phyloP scores from a whole-genome alignment of 495 filamentous ascomycete species.

The Aspergillus homomorphus region DNA sequence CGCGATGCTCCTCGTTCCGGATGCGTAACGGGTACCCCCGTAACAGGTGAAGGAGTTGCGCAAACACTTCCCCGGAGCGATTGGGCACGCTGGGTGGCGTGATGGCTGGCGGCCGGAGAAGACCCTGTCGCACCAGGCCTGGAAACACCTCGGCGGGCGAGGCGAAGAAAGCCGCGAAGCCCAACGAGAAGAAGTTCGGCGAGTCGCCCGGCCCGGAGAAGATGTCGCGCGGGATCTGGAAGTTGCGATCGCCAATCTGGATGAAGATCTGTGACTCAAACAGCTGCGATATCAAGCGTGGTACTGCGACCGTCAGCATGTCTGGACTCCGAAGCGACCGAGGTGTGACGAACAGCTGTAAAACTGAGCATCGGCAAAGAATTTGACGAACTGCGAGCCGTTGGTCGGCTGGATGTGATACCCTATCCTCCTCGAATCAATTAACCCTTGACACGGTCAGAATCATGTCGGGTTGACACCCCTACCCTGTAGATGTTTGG shows the following conservation, averaged over 20 bases:
- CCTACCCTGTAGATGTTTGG: slow-evolving; percentile 79
- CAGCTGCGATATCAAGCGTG: slow-evolving; percentile 87
- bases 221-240: slow-evolving; percentile 85
- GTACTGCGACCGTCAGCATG: slow-evolving; percentile 51
- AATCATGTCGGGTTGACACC: neutral
- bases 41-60: slow-evolving; percentile 77
- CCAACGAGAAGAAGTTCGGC: slow-evolving; percentile 94
- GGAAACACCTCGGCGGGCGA: slow-evolving; percentile 79
- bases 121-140: slow-evolving; percentile 70
- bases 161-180: slow-evolving; percentile 86
- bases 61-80: slow-evolving; percentile 74
- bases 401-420: slow-evolving; percentile 86
- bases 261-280: slow-evolving; percentile 92
- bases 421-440: slow-evolving; percentile 38
- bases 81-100: slow-evolving; percentile 76
- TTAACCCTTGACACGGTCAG: neutral
- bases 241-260: slow-evolving; percentile 77
- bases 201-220: slow-evolving; percentile 82
- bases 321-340: neutral
- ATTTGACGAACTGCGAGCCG: slow-evolving; percentile 79
- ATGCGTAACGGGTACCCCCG: slow-evolving; percentile 86
- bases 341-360: slow-evolving; percentile 64
- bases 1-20: slow-evolving; percentile 71
- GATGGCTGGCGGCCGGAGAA: slow-evolving; percentile 89
- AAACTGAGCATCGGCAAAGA: slow-evolving; percentile 96